Conservation (phyloP, 768 basidiomycete species). For the Gautieria morchelliformis region DNA sequence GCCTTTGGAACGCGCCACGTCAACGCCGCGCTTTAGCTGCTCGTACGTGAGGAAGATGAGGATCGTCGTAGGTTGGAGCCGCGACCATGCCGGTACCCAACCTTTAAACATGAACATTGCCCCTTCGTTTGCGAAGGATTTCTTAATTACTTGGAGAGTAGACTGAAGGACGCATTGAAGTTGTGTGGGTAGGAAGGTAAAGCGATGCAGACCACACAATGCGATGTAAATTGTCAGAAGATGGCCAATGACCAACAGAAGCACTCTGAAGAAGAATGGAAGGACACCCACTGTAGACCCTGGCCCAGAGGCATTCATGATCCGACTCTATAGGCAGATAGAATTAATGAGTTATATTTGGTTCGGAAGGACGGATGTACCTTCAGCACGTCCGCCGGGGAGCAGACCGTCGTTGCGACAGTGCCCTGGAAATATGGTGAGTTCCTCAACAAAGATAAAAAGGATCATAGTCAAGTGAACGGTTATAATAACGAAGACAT, state of each 20-base stretch:
- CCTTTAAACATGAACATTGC: constrained; percentile 90
- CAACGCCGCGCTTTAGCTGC: constrained; percentile 66
- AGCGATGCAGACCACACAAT: neutral
- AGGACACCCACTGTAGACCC: constrained; percentile 53
- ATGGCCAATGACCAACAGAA: neutral
- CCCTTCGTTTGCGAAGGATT: constrained; percentile 64
- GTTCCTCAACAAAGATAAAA: neutral
- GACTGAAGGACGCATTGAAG: constrained; percentile 32
- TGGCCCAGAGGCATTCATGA: constrained; percentile 83
- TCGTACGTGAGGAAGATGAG: constrained; percentile 81
- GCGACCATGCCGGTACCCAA: constrained; percentile 81
- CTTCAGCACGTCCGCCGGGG: constrained; percentile 82
- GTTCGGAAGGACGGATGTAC: constrained; percentile 19
- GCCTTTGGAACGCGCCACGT: constrained; percentile 37
- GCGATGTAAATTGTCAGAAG: neutral
- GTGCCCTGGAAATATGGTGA: constrained; percentile 48
- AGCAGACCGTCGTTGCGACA: constrained; percentile 83
- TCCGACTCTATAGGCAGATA: constrained; percentile 46
- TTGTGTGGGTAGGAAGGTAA: neutral
- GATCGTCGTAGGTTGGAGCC: constrained; percentile 81
- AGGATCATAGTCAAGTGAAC: neutral
- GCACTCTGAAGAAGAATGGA: neutral
- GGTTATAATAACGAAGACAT: neutral
- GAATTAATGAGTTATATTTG: neutral
- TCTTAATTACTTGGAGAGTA: constrained; percentile 57